Evolutionary conservation across 495 filamentous ascomycete species (phyloP).

Genomic region (Cenococcum geophilum): DNA sequence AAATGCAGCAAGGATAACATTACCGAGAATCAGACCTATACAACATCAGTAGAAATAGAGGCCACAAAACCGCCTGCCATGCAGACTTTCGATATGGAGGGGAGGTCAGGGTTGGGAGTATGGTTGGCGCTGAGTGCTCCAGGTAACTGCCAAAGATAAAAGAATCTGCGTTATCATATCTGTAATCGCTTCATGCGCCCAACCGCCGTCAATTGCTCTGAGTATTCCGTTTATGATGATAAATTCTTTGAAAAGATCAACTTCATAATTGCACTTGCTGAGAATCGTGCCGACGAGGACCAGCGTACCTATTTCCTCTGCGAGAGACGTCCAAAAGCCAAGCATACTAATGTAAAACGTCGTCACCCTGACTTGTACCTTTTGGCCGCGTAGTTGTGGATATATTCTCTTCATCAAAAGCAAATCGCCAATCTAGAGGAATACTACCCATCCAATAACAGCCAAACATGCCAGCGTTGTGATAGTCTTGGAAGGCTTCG

Average conservation of each 20-base stretch:
- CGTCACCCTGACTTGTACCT: constrained; percentile 3
- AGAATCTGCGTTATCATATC: constrained; percentile 21
- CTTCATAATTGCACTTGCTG: constrained; percentile 7
- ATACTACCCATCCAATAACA: constrained; percentile 5
- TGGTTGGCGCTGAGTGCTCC: no score
- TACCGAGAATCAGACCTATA: constrained; percentile 3
- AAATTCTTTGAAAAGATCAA: not conserved
- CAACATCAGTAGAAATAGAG: constrained; percentile 9
- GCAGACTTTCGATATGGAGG: constrained; percentile 12
- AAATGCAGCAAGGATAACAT: not conserved
- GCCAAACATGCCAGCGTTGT: constrained; percentile 4
- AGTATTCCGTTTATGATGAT: constrained; percentile 9
- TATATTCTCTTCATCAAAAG: not conserved
- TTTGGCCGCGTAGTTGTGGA: not conserved
- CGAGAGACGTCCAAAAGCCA: constrained; percentile 18
- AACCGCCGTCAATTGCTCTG: constrained; percentile 14
- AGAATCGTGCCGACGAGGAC: constrained; percentile 13
- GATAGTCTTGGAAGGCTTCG: constrained; percentile 10
- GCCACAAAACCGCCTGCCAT: constrained; percentile 17
- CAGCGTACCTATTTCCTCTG: constrained; percentile 11
- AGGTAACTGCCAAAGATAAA: constrained; percentile 17
- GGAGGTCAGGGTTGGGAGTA: not conserved
- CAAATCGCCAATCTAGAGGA: no score
- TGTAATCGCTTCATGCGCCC: constrained; percentile 12
- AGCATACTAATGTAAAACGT: constrained; percentile 9